Percentiles rank a stretch among this genome's conserved stretches.
These are phyloP conservation scores for Aspergillus funiculosus DNA, from an alignment of 495 filamentous ascomycete genomes.

Conservation along the genomic window DNA sequence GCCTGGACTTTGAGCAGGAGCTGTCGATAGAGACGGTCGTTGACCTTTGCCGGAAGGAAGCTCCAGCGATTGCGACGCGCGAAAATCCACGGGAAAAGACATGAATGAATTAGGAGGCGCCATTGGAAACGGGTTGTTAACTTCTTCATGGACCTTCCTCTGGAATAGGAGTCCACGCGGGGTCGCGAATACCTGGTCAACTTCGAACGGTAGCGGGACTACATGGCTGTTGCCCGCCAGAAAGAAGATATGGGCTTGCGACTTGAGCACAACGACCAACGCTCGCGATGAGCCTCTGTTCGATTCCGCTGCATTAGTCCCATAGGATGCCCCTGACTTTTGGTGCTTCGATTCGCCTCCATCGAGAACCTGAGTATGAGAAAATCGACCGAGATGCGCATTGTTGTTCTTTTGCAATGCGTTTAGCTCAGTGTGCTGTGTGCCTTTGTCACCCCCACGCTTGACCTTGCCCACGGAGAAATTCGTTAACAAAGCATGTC, in stretches of 20 bases:
- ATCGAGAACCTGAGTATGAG: constrained; percentile 11
- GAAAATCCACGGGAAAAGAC: constrained; percentile 45
- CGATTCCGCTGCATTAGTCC: constrained; percentile 15
- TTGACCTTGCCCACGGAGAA: constrained; percentile 54
- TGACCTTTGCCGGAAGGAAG: constrained; percentile 38
- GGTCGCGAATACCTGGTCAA: constrained; percentile 78
- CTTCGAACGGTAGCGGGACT: constrained; percentile 89
- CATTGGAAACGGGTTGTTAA: constrained; percentile 22
- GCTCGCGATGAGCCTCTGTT: constrained; percentile 48
- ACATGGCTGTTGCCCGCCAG: constrained; percentile 84
- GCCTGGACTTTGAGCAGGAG: constrained; percentile 21
- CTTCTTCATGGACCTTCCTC: constrained; percentile 51
- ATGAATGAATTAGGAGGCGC: constrained; percentile 79
- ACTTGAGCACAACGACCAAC: constrained; percentile 85
- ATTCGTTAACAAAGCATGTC: constrained; percentile 75
- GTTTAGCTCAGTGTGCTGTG: not conserved
- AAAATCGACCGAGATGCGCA: constrained; percentile 13
- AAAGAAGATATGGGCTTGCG: constrained; percentile 89
- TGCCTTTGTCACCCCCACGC: constrained; percentile 10
- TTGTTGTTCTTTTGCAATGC: not conserved
- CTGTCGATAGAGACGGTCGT: constrained; percentile 30
- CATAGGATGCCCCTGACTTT: constrained; percentile 19
- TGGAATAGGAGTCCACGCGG: constrained; percentile 80
- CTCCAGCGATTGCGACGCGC: constrained; percentile 42
- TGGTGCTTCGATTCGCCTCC: constrained; percentile 15